Conservation (phyloP, 2,329 filamentous ascomycete genomes). For the Cordyceps tenuipes region DNA sequence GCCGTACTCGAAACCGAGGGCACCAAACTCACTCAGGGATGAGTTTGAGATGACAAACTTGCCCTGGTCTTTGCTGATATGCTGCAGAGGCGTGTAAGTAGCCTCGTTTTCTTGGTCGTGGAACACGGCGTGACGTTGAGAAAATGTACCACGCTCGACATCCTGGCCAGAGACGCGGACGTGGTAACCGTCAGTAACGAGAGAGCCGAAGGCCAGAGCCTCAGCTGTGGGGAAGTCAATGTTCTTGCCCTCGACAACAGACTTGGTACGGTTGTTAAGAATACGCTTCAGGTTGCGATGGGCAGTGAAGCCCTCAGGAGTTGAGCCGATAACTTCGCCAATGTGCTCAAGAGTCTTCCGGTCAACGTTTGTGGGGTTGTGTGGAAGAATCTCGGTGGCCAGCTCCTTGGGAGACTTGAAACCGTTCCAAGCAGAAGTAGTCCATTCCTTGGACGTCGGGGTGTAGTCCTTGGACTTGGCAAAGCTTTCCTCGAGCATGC, state of each 20-base stretch:
- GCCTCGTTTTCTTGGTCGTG: slow-evolving; percentile 94
- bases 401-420: slow-evolving; percentile 99
- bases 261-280: slow-evolving; percentile 80
- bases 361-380: slow-evolving; percentile 78
- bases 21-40: slow-evolving; percentile 62
- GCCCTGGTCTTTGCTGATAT: slow-evolving; percentile 84
- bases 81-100: slow-evolving; percentile 86
- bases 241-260: slow-evolving; percentile 80
- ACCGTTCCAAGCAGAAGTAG: slow-evolving; percentile 97
- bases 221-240: slow-evolving; percentile 98
- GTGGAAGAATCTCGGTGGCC: slow-evolving; percentile 85
- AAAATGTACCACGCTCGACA: slow-evolving; percentile 98
- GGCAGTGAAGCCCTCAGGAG: slow-evolving; percentile 77
- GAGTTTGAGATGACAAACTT: slow-evolving; percentile 97
- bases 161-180: slow-evolving; percentile 97
- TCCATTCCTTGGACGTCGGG: slow-evolving; percentile 94
- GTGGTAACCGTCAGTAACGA: slow-evolving; percentile 90
- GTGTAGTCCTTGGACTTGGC: slow-evolving; percentile 96
- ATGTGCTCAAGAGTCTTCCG: slow-evolving; percentile 69
- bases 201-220: slow-evolving; percentile 85
- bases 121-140: slow-evolving; percentile 91
- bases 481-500: slow-evolving; percentile 97
- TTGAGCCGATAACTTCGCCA: slow-evolving; percentile 66
- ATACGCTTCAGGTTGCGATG: slow-evolving; percentile 98
- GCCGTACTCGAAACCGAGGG: slow-evolving; percentile 94